These are phyloP conservation scores for Pseudogymnoascus sp. DNA, from an alignment of 2,329 filamentous ascomycete species.

Conservation along the genomic window DNA sequence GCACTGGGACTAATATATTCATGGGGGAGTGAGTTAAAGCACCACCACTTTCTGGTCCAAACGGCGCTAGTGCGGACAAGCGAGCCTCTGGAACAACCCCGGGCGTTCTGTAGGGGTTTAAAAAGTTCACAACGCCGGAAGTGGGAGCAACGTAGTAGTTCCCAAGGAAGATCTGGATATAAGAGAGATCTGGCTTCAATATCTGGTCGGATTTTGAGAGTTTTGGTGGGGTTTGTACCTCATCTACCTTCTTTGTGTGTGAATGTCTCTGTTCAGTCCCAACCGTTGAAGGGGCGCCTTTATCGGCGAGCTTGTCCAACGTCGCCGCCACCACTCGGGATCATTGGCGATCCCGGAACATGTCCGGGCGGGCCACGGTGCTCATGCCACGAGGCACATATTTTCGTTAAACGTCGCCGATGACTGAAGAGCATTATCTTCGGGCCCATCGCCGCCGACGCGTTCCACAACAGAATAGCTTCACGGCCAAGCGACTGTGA, in stretches of 20 bases:
- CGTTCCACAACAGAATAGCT: background rate
- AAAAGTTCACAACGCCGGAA: background rate
- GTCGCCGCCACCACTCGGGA: conserved; percentile 4
- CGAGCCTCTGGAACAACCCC: conserved; percentile 6
- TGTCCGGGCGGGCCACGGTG: background rate
- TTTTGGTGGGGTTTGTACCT: background rate
- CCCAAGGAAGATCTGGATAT: no score
- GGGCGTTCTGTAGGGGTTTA: conserved; percentile 6
- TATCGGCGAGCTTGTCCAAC: background rate
- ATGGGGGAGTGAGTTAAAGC: conserved; percentile 3
- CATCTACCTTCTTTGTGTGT: background rate
- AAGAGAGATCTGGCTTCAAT: background rate
- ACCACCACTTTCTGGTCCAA: conserved; percentile 5
- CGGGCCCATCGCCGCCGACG: background rate
- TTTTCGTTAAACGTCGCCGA: background rate
- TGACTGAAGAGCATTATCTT: background rate
- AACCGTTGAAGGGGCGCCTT: background rate
- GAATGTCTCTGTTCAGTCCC: background rate
- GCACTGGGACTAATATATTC: conserved; percentile 3
- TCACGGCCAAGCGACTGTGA: background rate
- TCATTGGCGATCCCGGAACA: background rate
- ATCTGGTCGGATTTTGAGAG: background rate
- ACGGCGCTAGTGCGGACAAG: conserved; percentile 1
- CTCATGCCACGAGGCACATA: conserved; percentile 1
- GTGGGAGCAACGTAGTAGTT: background rate